These are phyloP conservation scores for Diaporthe sp. DNA, from an alignment of 2,329 filamentous ascomycete species.

Conservation along the genomic window DNA sequence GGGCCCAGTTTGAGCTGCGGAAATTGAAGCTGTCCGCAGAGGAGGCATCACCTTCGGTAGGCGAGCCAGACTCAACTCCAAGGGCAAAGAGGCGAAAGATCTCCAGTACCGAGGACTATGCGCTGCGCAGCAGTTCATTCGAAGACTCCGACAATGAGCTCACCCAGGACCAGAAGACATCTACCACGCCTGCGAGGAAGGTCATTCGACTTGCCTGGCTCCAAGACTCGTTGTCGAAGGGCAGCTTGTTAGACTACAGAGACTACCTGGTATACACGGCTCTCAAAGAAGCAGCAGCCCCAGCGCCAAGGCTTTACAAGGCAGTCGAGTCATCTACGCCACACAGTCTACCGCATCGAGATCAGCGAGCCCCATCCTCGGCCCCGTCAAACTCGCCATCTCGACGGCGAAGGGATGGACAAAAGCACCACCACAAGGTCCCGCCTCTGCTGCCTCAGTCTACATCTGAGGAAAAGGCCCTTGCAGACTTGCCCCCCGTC, in stretches of 20 bases:
- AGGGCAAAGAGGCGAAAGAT: constrained; percentile 45
- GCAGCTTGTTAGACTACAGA: constrained; percentile 60
- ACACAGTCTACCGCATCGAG: constrained; percentile 28
- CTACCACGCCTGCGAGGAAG: constrained; percentile 49
- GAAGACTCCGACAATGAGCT: constrained; percentile 47
- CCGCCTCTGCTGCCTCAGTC: constrained; percentile 73
- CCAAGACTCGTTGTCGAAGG: constrained; percentile 63
- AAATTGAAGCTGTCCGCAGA: constrained; percentile 73
- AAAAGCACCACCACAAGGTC: constrained; percentile 40
- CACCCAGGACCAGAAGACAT: background rate
- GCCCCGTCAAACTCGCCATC: background rate
- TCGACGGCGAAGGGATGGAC: constrained; percentile 40
- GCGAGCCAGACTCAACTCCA: constrained; percentile 43
- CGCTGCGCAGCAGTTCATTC: constrained; percentile 43
- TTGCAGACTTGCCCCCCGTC: constrained; percentile 69
- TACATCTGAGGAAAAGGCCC: constrained; percentile 82
- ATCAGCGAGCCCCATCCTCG: constrained; percentile 25
- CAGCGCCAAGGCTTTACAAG: constrained; percentile 45
- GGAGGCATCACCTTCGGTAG: constrained; percentile 53
- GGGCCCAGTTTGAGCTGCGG: constrained; percentile 84
- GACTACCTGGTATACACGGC: constrained; percentile 70
- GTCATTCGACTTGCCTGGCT: constrained; percentile 74
- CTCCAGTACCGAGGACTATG: constrained; percentile 41
- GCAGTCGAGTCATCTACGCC: constrained; percentile 33
- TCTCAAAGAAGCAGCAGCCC: constrained; percentile 27